These are phyloP conservation scores for Saccharomycopsis crataegensis DNA, from an alignment of 1,139 yeast species.

Conservation along the genomic window DNA sequence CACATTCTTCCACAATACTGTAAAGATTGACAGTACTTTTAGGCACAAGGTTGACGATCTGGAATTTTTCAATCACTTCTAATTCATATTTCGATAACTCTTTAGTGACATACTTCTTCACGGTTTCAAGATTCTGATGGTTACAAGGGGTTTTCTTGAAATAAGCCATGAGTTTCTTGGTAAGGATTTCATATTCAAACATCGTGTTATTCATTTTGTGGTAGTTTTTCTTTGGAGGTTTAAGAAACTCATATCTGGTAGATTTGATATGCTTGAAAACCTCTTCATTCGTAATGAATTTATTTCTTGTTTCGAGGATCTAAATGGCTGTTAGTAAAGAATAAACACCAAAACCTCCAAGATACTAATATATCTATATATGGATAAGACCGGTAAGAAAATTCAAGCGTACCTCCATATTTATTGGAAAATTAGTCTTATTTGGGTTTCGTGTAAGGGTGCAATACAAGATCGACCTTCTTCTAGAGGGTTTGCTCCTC, in stretches of 20 bases:
- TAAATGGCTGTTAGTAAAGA: too few species aligned
- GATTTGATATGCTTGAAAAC: constrained; percentile 54
- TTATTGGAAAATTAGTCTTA: too few species aligned
- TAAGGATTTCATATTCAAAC: constrained; percentile 46
- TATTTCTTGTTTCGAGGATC: constrained; percentile 36
- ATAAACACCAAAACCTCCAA: neutral
- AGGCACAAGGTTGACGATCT: constrained; percentile 76
- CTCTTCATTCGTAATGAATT: constrained; percentile 65
- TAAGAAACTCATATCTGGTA: constrained; percentile 32
- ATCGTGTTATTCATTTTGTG: constrained; percentile 22
- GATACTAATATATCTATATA: neutral
- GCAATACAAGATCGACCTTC: too few species aligned
- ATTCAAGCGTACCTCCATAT: too few species aligned
- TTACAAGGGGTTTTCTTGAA: constrained; percentile 27
- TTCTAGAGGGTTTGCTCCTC: too few species aligned
- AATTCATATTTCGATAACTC: constrained; percentile 48
- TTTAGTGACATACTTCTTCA: constrained; percentile 46
- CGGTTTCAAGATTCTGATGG: constrained; percentile 28
- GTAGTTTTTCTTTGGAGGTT: constrained; percentile 24
- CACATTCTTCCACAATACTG: constrained; percentile 86
- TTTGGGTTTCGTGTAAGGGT: too few species aligned
- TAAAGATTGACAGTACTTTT: constrained; percentile 70
- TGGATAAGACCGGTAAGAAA: too few species aligned
- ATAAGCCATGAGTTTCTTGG: constrained; percentile 47
- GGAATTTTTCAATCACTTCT: constrained; percentile 79